Percentiles rank a stretch among this genome's conserved stretches.
Evolutionary conservation across 306 rosid species (phyloP).

Genomic region (Fagus sylvatica): DNA sequence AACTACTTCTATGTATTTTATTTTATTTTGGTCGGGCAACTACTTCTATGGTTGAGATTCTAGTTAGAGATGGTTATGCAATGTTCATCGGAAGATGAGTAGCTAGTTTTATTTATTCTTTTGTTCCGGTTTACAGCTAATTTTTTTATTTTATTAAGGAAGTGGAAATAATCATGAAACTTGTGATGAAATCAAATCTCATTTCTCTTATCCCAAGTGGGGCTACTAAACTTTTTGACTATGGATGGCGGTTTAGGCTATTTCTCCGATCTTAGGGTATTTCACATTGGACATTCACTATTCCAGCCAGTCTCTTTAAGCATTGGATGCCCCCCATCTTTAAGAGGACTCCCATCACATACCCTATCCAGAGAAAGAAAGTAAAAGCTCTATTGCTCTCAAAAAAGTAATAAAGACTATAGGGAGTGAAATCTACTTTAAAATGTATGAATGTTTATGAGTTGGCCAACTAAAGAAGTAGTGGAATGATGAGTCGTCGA

Average conservation of each 20-base stretch:
- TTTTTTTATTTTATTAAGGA: background rate
- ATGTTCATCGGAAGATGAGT: constrained; percentile 5
- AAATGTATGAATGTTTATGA: background rate
- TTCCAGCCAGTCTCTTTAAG: constrained; percentile 34
- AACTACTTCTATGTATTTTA: no score
- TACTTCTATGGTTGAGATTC: background rate
- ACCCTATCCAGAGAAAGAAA: constrained; percentile 37
- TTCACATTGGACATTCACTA: background rate
- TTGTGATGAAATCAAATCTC: constrained; percentile 26
- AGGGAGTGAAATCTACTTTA: background rate
- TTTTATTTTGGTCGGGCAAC: no score
- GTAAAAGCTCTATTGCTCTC: constrained; percentile 36
- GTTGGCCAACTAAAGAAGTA: constrained; percentile 17
- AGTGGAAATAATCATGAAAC: constrained; percentile 22
- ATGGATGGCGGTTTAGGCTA: constrained; percentile 25
- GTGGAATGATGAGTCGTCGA: constrained; percentile 11
- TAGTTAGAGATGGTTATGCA: constrained; percentile 26
- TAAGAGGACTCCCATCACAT: constrained; percentile 30
- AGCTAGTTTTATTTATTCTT: background rate
- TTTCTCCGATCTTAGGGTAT: background rate
- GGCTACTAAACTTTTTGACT: constrained; percentile 18
- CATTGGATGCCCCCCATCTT: constrained; percentile 55
- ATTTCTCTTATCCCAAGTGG: constrained; percentile 6
- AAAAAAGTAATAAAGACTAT: constrained; percentile 24
- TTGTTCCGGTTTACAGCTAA: constrained; percentile 1